phyloP scores from a whole-genome alignment of 1,284 basidiomycete genomes.

The Malassezia furfur region DNA sequence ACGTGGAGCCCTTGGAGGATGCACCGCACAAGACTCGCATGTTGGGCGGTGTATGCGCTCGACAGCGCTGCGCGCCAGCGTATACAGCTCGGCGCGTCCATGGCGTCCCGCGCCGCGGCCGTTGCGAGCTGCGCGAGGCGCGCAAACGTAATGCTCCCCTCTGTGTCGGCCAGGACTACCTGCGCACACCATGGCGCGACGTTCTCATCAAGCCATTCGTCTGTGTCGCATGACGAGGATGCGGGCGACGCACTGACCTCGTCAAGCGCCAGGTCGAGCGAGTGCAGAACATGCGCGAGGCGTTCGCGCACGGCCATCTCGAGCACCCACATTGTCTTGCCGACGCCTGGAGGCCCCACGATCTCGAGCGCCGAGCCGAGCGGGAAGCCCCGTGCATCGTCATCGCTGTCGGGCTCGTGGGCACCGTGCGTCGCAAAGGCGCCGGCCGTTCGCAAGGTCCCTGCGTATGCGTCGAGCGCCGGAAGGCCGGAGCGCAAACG shows the following conservation, averaged over 20 bases:
- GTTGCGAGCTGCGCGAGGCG: background rate
- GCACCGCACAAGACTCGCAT: background rate
- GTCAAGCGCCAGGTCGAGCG: background rate
- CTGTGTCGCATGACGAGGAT: background rate
- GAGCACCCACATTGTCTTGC: conserved; percentile 12
- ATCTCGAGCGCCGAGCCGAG: conserved; percentile 13
- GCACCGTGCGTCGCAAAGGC: background rate
- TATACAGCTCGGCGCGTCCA: background rate
- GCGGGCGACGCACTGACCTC: background rate
- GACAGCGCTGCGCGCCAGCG: background rate
- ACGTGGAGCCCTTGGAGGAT: conserved; percentile 13
- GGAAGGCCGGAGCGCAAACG: conserved; percentile 1
- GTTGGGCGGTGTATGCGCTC: background rate
- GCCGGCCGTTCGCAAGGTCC: conserved; percentile 4
- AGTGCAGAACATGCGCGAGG: conserved; percentile 3
- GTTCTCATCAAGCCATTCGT: conserved; percentile 1
- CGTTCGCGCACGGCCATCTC: conserved; percentile 13
- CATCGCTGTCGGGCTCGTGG: background rate
- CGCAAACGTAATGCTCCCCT: conserved; percentile 2
- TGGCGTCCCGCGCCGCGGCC: background rate
- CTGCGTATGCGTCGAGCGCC: conserved; percentile 6
- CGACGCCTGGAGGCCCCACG: conserved; percentile 12
- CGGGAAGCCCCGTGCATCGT: background rate
- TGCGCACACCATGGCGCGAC: conserved; percentile 17
- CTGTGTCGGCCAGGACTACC: conserved; percentile 12